Evolutionary conservation across 164 flowering plant species (phyloP).

Genomic region (Platanus orientalis): DNA sequence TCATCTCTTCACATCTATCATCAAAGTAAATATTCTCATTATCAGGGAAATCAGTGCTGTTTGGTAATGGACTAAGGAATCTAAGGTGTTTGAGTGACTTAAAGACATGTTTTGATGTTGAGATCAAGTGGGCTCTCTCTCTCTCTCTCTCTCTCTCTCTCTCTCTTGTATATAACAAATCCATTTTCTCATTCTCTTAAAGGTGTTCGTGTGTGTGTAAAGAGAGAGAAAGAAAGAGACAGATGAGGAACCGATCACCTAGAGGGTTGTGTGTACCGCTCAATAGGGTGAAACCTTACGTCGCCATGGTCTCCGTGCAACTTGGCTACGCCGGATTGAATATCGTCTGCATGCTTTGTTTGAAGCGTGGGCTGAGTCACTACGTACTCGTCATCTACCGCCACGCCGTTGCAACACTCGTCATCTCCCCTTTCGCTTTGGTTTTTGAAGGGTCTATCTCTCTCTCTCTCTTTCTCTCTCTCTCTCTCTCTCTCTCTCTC

Average conservation of each 20-base stretch:
- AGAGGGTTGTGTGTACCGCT: slow-evolving; percentile 10
- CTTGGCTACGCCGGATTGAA: slow-evolving; percentile 86
- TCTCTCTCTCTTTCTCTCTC: neutral
- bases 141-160: too few relatives aligned
- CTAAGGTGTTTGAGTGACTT: slow-evolving; percentile 12
- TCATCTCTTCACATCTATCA: slow-evolving; percentile 8
- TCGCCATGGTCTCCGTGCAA: slow-evolving; percentile 71
- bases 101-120: slow-evolving; percentile 10
- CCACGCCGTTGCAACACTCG: slow-evolving; percentile 53
- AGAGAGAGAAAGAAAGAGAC: slow-evolving; percentile 9
- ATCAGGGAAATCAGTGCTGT: slow-evolving; percentile 18
- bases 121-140: too few relatives aligned
- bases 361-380: slow-evolving; percentile 69
- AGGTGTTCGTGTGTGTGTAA: too few relatives aligned
- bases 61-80: slow-evolving; percentile 30
- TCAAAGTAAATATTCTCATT: slow-evolving; percentile 20
- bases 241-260: slow-evolving; percentile 17
- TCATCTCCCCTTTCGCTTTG: slow-evolving; percentile 66
- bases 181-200: slow-evolving; percentile 1
- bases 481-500: too few relatives aligned
- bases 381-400: slow-evolving; percentile 69
- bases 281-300: slow-evolving; percentile 46
- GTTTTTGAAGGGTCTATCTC: slow-evolving; percentile 57
- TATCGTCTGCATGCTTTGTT: slow-evolving; percentile 51
- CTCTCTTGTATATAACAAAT: too few relatives aligned